A percentile compares a stretch with the other conserved stretches of the same genome.
Conservation (phyloP, 306 rosid species). For the Neltuma alba region DNA sequence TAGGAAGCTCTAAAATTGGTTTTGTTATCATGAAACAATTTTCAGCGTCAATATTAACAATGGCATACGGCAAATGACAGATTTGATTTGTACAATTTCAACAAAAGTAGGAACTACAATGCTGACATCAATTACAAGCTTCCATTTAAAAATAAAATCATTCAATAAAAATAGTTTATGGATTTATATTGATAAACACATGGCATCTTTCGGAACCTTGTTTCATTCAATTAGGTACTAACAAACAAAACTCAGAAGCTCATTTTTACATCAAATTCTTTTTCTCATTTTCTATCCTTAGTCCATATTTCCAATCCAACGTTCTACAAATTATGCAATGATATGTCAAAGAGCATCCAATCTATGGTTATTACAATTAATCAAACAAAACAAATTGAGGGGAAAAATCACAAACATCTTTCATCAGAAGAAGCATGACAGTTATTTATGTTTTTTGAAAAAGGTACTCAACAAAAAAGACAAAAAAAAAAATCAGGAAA, state of each 20-base stretch:
- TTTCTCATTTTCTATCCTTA: background rate
- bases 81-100: conserved; percentile 6
- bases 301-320: background rate
- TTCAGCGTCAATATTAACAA: conserved; percentile 24
- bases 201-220: background rate
- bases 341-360: conserved; percentile 5
- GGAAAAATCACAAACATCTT: background rate
- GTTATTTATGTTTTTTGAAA: background rate
- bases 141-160: conserved; percentile 1
- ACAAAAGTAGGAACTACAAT: background rate
- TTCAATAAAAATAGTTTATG: background rate
- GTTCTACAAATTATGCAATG: background rate
- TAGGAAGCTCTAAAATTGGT: background rate
- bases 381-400: background rate
- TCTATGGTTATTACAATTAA: conserved; percentile 1
- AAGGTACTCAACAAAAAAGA: background rate
- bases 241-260: background rate
- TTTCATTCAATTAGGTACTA: background rate
- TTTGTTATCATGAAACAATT: background rate
- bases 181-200: background rate
- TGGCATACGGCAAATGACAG: background rate
- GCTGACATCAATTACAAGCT: conserved; percentile 21
- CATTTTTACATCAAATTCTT: background rate
- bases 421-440: background rate
- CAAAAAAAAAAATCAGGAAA: background rate